Percentiles rank a stretch among this genome's conserved stretches.
These are phyloP conservation scores for Limnomonas spitsbergensis DNA, from an alignment of 139 green algal species.

Conservation along the genomic window DNA sequence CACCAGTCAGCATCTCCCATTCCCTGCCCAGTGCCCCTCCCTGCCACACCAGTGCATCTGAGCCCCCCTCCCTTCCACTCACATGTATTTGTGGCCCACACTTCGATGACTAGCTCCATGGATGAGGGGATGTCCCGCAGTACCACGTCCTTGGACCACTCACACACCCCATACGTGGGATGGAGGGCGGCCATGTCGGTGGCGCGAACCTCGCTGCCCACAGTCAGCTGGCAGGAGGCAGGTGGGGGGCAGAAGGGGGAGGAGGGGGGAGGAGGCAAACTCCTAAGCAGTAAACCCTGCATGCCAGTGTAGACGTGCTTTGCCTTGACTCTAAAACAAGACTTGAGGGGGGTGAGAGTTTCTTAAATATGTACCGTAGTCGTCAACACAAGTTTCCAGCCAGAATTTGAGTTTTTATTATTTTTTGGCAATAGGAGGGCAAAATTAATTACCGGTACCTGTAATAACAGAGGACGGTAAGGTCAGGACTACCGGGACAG, in stretches of 20 bases:
- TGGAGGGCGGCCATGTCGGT: not conserved
- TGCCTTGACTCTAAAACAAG: no score
- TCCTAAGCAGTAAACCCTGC: not conserved
- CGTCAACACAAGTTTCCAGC: no score
- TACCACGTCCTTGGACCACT: constrained; percentile 12
- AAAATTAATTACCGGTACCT: no score
- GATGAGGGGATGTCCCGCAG: not conserved
- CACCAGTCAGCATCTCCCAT: no score
- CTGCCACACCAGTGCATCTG: no score
- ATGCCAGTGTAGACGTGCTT: not conserved
- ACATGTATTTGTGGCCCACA: not conserved
- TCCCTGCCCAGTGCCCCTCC: no score
- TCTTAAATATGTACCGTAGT: no score
- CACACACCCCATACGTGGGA: not conserved
- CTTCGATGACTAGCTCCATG: not conserved
- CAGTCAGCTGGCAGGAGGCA: not conserved
- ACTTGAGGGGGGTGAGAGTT: no score
- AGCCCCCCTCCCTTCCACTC: not conserved
- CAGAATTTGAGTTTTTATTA: no score
- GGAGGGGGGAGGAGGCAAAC: not conserved
- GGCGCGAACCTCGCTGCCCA: not conserved
- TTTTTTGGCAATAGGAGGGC: no score
- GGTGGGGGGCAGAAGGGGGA: not conserved
- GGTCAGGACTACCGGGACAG: no score
- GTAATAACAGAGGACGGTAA: no score